Evolutionary conservation across 805 yeast genomes (phyloP), one percentile per base, ranked within the genome.

Genomic region (Kuraishia piskuri): DNA sequence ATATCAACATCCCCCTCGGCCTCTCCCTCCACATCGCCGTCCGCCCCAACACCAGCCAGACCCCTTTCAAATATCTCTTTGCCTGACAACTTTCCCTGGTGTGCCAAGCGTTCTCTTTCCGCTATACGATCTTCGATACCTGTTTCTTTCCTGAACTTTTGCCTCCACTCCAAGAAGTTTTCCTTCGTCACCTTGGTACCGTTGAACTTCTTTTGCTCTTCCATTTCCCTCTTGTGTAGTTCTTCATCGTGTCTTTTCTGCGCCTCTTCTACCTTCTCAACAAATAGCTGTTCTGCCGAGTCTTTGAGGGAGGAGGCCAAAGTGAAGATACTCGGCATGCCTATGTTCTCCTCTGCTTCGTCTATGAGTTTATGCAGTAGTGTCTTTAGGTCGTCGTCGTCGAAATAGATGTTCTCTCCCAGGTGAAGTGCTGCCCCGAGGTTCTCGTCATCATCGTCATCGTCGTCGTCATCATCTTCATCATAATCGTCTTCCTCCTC

Each of bases 291-390:
- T 61, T 94, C 99, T 14, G 89, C 92, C 54, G 78, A 78, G 50
- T 92, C 98, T 62, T 92, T 92, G 52, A 90, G 74, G 8, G 82
- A 73, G 0, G 95, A 82, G 0, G 88, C 79, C 48, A 92, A 66
- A 1, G 96, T 81, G 68, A 91, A 94, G 5, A 92, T 78, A 58
- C 90, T 84, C n/a, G 97, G 96, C 78, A 92, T 86, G 0, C 99
- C 99, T 1, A 91, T 56, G 62, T 88, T 85, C 63, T 86, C 82
- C 55, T 83, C 84, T 2, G 94, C 94, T 58, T 82, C 87, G 50
- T 74, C 79, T 52, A 66, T 70, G 58, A 78, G 68, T 63, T 70
- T 72, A 53, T 60, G 68, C 53, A 66, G 66, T 56, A 80, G 70
- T 14, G 58, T 57, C 14, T 63, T 63, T 58, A 76, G 63, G 59